Conservation (phyloP, 805 yeast genomes). For the Starmerella riodocensis region DNA sequence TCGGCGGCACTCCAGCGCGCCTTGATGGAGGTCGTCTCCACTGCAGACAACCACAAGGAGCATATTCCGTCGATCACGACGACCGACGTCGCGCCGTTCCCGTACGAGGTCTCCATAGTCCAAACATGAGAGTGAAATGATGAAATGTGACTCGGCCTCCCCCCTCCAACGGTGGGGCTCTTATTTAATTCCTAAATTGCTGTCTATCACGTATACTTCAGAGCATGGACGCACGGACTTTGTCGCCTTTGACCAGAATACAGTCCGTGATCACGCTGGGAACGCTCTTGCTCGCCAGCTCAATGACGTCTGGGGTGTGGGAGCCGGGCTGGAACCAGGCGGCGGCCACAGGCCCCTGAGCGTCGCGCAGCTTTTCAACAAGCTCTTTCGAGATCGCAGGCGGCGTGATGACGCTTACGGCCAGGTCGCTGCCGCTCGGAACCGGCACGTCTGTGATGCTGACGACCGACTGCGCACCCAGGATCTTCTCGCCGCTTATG, state of each 20-base stretch:
- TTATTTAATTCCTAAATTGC: not conserved
- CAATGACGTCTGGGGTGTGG: slow-evolving; percentile 38
- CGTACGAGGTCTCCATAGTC: slow-evolving; percentile 34
- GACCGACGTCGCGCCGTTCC: slow-evolving; percentile 54
- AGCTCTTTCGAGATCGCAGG: slow-evolving; percentile 44
- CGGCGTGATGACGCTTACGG: slow-evolving; percentile 63
- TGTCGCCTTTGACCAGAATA: slow-evolving; percentile 55
- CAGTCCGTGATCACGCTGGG: slow-evolving; percentile 44
- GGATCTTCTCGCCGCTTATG: slow-evolving; percentile 39
- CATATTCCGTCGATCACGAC: slow-evolving; percentile 68
- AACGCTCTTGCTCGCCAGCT: slow-evolving; percentile 24
- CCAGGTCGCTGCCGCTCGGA: slow-evolving; percentile 23
- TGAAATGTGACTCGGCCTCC: too few relatives aligned
- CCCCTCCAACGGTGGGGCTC: too few relatives aligned
- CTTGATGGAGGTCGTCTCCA: slow-evolving; percentile 37
- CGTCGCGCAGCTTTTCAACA: slow-evolving; percentile 30
- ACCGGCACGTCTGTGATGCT: slow-evolving; percentile 21
- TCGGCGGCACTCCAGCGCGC: slow-evolving; percentile 29
- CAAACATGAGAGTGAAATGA: too few relatives aligned
- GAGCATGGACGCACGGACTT: not conserved
- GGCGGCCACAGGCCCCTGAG: slow-evolving; percentile 33
- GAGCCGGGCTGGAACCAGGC: slow-evolving; percentile 83
- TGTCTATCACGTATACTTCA: not conserved
- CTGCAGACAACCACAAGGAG: slow-evolving; percentile 43
- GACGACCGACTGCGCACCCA: slow-evolving; percentile 31